phyloP scores from a whole-genome alignment of 176 grass and related monocot genomes.

The Aegilops longissima region DNA sequence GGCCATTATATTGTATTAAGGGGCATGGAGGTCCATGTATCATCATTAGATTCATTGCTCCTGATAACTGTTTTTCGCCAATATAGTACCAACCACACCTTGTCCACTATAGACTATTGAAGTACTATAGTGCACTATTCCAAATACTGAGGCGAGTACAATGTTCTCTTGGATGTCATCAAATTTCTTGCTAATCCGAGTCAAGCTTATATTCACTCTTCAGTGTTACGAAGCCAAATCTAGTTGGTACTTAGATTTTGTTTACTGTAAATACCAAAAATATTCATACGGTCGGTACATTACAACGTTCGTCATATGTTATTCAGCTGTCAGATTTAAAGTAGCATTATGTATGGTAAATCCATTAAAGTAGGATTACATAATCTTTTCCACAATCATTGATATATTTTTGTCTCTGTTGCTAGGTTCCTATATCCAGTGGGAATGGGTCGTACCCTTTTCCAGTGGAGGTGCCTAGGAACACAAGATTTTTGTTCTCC shows the following conservation, averaged over 20 bases:
- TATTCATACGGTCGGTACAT: neutral
- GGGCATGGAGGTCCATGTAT: neutral
- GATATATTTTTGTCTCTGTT: constrained; percentile 18
- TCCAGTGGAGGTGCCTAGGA: constrained; percentile 71
- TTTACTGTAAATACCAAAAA: neutral
- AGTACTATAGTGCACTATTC: neutral
- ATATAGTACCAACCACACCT: neutral
- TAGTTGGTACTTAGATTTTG: neutral
- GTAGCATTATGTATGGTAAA: constrained; percentile 5
- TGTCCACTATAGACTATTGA: neutral
- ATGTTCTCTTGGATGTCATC: neutral
- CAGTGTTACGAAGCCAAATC: neutral
- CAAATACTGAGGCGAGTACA: neutral
- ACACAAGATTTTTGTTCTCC: constrained; percentile 88
- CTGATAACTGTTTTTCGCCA: neutral
- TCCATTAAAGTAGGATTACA: neutral
- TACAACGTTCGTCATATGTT: neutral
- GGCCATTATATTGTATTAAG: neutral
- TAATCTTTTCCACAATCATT: neutral
- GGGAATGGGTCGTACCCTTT: constrained; percentile 79
- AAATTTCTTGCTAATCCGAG: neutral
- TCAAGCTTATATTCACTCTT: neutral
- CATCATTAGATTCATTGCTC: neutral
- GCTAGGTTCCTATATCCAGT: constrained; percentile 89
- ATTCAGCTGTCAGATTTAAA: constrained; percentile 4